Percentiles rank a stretch among this genome's conserved stretches.
Conservation (phyloP, 164 flowering plant species). For the Magnolia kwangsiensis region DNA sequence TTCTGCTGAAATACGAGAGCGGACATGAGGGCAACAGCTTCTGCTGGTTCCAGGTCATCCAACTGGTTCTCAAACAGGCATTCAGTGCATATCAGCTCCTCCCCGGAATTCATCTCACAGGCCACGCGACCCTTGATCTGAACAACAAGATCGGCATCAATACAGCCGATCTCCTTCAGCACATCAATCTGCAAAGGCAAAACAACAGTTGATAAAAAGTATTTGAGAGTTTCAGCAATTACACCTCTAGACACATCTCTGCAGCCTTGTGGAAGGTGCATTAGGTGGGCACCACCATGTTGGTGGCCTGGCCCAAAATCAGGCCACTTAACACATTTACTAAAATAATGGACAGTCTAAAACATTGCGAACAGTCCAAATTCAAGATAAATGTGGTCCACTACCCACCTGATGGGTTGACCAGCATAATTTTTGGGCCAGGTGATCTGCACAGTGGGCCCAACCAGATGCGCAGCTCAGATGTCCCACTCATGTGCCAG, state of each 20-base stretch:
- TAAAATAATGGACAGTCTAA: not conserved
- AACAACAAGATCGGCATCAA: slow-evolving; percentile 90
- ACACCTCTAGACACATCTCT: not conserved
- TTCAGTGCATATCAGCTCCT: slow-evolving; percentile 94
- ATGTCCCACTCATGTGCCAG: too few relatives aligned
- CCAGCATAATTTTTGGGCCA: not conserved
- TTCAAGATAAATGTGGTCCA: not conserved
- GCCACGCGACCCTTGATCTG: slow-evolving; percentile 99
- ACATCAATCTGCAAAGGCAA: slow-evolving; percentile 74
- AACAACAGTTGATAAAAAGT: not conserved
- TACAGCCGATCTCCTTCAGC: slow-evolving; percentile 79
- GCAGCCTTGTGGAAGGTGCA: not conserved
- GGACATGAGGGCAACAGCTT: slow-evolving; percentile 97
- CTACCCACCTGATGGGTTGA: not conserved
- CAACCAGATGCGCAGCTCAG: not conserved
- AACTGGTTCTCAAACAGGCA: slow-evolving; percentile 94
- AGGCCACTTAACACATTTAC: not conserved
- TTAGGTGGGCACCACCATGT: not conserved
- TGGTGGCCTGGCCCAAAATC: not conserved
- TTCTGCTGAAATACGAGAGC: slow-evolving; percentile 96
- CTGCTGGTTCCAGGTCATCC: slow-evolving; percentile 94
- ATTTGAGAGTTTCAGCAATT: not conserved
- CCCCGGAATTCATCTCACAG: slow-evolving; percentile 99
- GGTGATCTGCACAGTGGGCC: not conserved
- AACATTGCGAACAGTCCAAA: not conserved